Base-by-base conservation (phyloP, 495 filamentous ascomycete genomes). In the Aspergillus homomorphus region DNA sequence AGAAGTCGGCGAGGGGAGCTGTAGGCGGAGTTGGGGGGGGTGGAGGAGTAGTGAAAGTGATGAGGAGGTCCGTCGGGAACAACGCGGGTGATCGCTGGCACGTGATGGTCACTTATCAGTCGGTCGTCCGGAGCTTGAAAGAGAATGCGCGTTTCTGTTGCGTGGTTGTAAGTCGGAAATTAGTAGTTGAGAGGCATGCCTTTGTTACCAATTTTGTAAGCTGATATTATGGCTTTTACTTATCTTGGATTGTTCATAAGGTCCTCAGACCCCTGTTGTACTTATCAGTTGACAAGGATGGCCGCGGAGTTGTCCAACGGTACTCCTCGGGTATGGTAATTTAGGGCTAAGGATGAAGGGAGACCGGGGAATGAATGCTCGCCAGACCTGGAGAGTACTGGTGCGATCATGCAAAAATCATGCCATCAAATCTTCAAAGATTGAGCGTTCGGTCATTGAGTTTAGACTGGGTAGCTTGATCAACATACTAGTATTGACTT, bases 61-160 rank as follows among this genome's bases (percentile, higher is more conserved):
- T 6, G 18, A 22, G 45, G 46, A 28, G 21, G 8, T 23, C 22
- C 51, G 19, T 30, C 23, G 55, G 48, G 18, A 30, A 24, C 48
- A 51, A 51, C 23, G 48, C 50, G 58, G 58, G 45, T 51, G 52
- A 56, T 56, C 58, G 42, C 52, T 44, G 18, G 44, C 64, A 66
- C 61, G 64, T 66, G 64, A 62, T 62, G 44, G 41, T 38, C 61
- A 57, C 62, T 62, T 45, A 61, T 66, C 33, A 48, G 56, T 43
- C 50, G 46, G 22, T 22, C 46, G 21, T 50, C 22, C 46, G 46
- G 46, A 50, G 20, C 4, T 22, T n/a, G n/a, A n/a, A 19, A 48
- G 3, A 7, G 14, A 21, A 22, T 4, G 45, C 18, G 19, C 18
- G 43, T 45, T 20, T 45, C 10, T 45, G 43, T 19, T 7, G 43